These are phyloP conservation scores for Haematococcus lacustris DNA, from an alignment of 139 green algal species.

Conservation along the genomic window DNA sequence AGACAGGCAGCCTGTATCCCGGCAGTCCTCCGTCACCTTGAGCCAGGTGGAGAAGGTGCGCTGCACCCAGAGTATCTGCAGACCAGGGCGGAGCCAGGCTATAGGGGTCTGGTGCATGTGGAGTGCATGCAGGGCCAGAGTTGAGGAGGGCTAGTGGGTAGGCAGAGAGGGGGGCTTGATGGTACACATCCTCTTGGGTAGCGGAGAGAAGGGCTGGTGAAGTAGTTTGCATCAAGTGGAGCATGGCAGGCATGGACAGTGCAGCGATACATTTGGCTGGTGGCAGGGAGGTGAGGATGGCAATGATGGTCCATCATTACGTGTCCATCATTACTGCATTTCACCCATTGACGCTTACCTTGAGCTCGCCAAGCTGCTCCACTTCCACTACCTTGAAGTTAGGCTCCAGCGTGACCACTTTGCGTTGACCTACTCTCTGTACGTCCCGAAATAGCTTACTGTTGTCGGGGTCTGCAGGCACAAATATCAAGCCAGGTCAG, in stretches of 20 bases:
- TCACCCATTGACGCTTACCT: too few relatives aligned
- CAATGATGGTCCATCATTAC: too few relatives aligned
- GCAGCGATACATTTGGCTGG: too few relatives aligned
- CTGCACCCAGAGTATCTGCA: slow-evolving; percentile 10
- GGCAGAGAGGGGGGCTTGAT: too few relatives aligned
- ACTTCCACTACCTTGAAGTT: slow-evolving; percentile 26
- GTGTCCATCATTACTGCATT: too few relatives aligned
- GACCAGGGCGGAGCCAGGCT: neutral
- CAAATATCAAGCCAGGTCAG: neutral
- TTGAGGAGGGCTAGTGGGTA: too few relatives aligned
- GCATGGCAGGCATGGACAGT: too few relatives aligned
- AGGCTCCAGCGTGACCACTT: slow-evolving; percentile 11
- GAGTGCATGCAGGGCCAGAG: too few relatives aligned
- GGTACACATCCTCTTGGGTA: too few relatives aligned
- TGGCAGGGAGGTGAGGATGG: too few relatives aligned
- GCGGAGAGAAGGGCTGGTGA: too few relatives aligned
- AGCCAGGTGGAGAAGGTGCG: slow-evolving; percentile 26
- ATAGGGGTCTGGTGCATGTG: neutral
- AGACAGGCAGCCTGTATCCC: slow-evolving; percentile 22
- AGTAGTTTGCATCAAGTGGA: too few relatives aligned
- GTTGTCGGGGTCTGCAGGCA: slow-evolving; percentile 6
- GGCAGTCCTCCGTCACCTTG: slow-evolving; percentile 24
- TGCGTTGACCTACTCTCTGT: slow-evolving; percentile 19
- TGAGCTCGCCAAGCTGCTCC: slow-evolving; percentile 32
- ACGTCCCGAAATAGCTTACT: slow-evolving; percentile 21